Conservation (phyloP, 768 basidiomycete genomes). For the Tylopilus cervinicoccineus region DNA sequence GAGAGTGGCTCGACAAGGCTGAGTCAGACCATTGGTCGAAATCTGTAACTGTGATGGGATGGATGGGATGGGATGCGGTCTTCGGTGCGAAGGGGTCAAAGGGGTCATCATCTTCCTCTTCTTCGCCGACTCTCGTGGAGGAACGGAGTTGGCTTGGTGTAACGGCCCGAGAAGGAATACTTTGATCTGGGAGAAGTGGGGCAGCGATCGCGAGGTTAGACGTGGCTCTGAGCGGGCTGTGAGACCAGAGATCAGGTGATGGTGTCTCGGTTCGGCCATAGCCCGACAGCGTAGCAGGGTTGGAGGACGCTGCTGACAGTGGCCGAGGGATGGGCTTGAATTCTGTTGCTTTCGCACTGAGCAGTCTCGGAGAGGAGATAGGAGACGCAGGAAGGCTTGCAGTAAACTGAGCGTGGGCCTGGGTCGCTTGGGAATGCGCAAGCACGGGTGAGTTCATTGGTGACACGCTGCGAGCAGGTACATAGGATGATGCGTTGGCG, state of each 20-base stretch:
- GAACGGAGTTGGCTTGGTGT: constrained; percentile 73
- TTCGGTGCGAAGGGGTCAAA: constrained; percentile 70
- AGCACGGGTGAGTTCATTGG: constrained; percentile 69
- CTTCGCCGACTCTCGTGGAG: constrained; percentile 53
- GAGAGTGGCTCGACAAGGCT: constrained; percentile 48
- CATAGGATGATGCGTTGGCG: constrained; percentile 52
- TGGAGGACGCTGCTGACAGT: constrained; percentile 63
- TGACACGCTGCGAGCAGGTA: constrained; percentile 47
- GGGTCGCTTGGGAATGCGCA: constrained; percentile 50
- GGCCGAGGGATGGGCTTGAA: constrained; percentile 84
- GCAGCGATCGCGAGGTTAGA: constrained; percentile 91
- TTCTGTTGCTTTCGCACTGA: constrained; percentile 88
- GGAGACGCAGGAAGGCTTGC: constrained; percentile 83
- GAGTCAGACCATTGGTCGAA: constrained; percentile 59
- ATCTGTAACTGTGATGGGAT: constrained; percentile 59
- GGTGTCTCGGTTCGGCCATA: constrained; percentile 67
- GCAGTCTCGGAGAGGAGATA: constrained; percentile 74
- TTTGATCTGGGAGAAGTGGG: constrained; percentile 75
- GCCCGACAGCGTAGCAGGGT: constrained; percentile 44
- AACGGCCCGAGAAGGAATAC: constrained; percentile 44
- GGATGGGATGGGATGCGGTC: constrained; percentile 49
- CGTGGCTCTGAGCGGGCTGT: constrained; percentile 59
- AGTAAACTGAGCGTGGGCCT: constrained; percentile 60
- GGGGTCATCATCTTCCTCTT: constrained; percentile 77
- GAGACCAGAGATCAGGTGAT: constrained; percentile 90